Base-by-base conservation (phyloP, 2,329 filamentous ascomycete genomes). In the Paraphoma chrysanthemicola region DNA sequence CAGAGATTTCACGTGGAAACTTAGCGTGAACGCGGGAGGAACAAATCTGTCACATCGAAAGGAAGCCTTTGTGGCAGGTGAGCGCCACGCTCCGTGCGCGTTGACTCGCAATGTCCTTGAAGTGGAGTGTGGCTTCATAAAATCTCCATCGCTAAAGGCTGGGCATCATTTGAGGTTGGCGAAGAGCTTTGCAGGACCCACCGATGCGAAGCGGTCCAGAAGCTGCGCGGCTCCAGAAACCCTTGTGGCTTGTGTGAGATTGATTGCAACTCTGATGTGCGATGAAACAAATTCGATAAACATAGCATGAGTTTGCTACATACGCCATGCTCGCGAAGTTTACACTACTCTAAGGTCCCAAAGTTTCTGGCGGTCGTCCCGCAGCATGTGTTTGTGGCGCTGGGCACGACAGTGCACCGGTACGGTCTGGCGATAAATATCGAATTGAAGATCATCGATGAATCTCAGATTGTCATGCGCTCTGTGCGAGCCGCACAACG, bases 391-490 rank as follows among this genome's bases (percentile, higher is more conserved):
- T 14, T 28, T 44, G 42, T 38, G 41, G 44, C 39, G 53, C 28
- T 38, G 36, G 47, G 50, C 29, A 51, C 46, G 43, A 43, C n/a
- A 23, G 44, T 11, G 42, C 17, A 44, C 28, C 36, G 42, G 42
- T 4, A 39, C n/a, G 54, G 57, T 66, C 62, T 36, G 57, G 57
- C 51, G 54, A 59, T 52, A 51, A 62, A 54, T 60, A 65, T 65
- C 56, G 63, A 50, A 48, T 49, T 55, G 65, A 55, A 68, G 63
- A 68, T 68, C 59, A 64, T 59, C 53, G 51, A 53, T 54, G 62
- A 63, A 53, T 46, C 42, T 48, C 50, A 61, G 59, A 46, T 57
- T 59, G 57, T 53, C 54, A 51, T 55, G 51, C 59, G 60, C 57
- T 62, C 64, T 64, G 63, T 68, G 65, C 64, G 55, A 53, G 58